phyloP scores from a whole-genome alignment of 2,329 filamentous ascomycete species.

The Fusarium mexicanum region DNA sequence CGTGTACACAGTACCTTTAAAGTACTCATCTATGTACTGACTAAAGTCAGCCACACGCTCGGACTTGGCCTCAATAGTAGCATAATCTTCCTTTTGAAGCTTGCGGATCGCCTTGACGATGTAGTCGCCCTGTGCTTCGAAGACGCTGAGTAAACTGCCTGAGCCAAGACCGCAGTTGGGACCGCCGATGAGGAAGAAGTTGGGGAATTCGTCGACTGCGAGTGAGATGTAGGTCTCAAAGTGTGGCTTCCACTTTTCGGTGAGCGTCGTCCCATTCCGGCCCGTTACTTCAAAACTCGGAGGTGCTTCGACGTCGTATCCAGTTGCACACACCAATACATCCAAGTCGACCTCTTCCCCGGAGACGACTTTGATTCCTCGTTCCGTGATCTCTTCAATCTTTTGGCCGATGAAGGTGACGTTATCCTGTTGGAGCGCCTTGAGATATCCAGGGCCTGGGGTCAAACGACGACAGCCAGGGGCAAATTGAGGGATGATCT shows the following conservation, averaged over 20 bases:
- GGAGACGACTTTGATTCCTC: not conserved
- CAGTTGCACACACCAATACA: not conserved
- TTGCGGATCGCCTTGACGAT: not conserved
- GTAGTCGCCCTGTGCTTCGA: not conserved
- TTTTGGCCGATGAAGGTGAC: not conserved
- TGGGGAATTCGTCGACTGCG: not conserved
- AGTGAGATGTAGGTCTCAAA: not conserved
- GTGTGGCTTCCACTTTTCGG: not conserved
- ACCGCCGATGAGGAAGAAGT: not conserved
- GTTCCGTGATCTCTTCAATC: not conserved
- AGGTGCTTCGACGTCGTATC: not conserved
- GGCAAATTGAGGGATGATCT: not conserved
- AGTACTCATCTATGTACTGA: not conserved
- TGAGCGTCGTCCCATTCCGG: fast-evolving
- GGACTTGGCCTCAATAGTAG: not conserved
- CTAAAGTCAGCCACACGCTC: not conserved
- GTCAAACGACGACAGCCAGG: not conserved
- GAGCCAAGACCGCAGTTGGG: not conserved
- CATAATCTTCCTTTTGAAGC: not conserved
- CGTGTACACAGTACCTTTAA: not conserved
- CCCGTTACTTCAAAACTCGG: fast-evolving
- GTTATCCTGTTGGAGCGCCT: not conserved
- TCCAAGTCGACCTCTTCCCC: not conserved
- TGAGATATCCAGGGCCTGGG: not conserved
- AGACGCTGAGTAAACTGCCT: not conserved